These are phyloP conservation scores for Cladophialophora yegresii DNA, from an alignment of 2,329 filamentous ascomycete genomes.

Conservation along the genomic window DNA sequence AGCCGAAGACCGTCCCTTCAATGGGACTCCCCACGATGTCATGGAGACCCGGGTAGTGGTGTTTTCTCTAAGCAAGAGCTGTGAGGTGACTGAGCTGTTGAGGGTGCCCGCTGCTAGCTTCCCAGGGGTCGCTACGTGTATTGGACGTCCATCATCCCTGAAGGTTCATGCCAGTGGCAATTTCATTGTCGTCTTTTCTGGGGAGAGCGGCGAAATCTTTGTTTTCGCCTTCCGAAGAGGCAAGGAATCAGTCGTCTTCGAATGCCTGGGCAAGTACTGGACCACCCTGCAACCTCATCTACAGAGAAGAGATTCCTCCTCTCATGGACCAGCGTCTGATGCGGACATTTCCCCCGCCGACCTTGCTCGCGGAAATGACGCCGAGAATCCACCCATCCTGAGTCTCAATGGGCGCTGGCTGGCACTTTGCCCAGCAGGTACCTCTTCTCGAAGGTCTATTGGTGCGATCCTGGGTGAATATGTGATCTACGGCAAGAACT, in stretches of 20 bases:
- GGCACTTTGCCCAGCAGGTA: conserved; percentile 48
- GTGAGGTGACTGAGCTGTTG: conserved; percentile 71
- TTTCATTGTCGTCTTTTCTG: conserved; percentile 74
- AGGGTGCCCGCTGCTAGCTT: conserved; percentile 59
- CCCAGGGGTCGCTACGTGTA: conserved; percentile 10
- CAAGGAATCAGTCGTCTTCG: conserved; percentile 46
- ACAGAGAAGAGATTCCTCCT: conserved; percentile 47
- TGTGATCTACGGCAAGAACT: conserved; percentile 42
- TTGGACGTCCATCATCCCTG: conserved; percentile 63
- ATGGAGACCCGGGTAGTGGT: conserved; percentile 90
- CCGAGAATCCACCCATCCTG: conserved; percentile 45
- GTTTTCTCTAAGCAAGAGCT: conserved; percentile 77
- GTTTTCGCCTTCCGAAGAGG: conserved; percentile 59
- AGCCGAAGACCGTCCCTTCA: conserved; percentile 2
- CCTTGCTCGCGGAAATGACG: conserved; percentile 38
- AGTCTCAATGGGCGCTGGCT: conserved; percentile 52
- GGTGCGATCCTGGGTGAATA: conserved; percentile 46
- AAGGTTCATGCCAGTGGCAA: conserved; percentile 71
- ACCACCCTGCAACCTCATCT: conserved; percentile 69
- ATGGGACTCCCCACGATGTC: conserved; percentile 39
- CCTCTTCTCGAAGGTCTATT: conserved; percentile 45
- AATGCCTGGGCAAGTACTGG: conserved; percentile 88
- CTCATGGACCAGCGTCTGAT: conserved; percentile 50
- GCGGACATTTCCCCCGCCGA: conserved; percentile 48
- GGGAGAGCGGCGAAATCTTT: conserved; percentile 82